Evolutionary conservation across 768 basidiomycete genomes (phyloP), one percentile per base, ranked within the genome.

Genomic region (Leccinum longicurvipes): DNA sequence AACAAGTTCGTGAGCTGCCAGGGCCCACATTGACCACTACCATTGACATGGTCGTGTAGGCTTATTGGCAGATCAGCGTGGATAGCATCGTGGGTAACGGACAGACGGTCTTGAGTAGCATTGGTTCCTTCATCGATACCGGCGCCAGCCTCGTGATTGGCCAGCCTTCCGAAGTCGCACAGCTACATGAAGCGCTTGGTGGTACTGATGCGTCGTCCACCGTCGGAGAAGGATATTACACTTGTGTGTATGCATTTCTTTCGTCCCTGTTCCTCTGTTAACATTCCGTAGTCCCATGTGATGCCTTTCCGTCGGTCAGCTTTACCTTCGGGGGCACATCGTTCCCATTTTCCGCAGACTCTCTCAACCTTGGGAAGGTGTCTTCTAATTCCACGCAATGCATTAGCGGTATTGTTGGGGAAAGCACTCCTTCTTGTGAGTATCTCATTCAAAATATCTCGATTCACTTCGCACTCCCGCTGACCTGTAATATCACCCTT

Each of bases 191-290:
- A 1, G 39, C 50, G 1, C 61, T 75, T 28, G 67, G 66, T 34
- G 73, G 71, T 21, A 56, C 52, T 9, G 48, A 64, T 46, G 63
- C 64, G 25, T 54, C 64, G 3, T 47, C 50, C 25, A 50, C 53
- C 3, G 45, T 57, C 12, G 70, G 67, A 1, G 0, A 45, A 1
- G 74, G 75, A 25, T 66, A 54, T 50, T 76, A 79, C 58, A 73
- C 75, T 3, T 58, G 66, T 49, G 6, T 48, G 47, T 31, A 15
- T 21, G 21, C 31, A 49, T 8, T 32, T n/a, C 15, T 12, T 23
- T 49, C 17, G 7, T 32, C 15, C 12, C 29, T 3, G 48, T 12
- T 27, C 14, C 12, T 28, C 23, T 27, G n/a, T 21, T 21, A 47
- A 49, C 31, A 32, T 21, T 14, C n/a, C 4, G n/a, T 10, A 49